Evolutionary conservation across 1,139 yeast genomes (phyloP).

Genomic region (Yamadazyma pseudoaaseri): DNA sequence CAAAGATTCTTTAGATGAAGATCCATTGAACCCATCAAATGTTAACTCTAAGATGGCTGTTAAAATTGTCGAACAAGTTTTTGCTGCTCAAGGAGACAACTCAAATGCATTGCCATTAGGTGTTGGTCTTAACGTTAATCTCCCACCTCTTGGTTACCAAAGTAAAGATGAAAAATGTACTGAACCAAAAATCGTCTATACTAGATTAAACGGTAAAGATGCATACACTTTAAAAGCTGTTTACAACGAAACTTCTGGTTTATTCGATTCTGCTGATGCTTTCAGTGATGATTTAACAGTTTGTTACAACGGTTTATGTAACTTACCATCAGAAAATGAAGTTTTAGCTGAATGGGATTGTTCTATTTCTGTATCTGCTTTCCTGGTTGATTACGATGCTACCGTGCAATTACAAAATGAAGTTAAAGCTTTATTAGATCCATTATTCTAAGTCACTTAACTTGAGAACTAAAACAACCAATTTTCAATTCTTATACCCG

Average conservation of each 20-base stretch:
- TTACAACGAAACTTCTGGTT: constrained; percentile 29
- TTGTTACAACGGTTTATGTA: constrained; percentile 35
- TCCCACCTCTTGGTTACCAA: constrained; percentile 39
- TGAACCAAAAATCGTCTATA: constrained; percentile 32
- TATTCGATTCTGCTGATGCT: constrained; percentile 17
- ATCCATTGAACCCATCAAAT: constrained; percentile 33
- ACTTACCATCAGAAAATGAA: constrained; percentile 35
- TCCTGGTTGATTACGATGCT: constrained; percentile 45
- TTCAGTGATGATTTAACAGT: constrained; percentile 20
- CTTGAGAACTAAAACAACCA: neutral
- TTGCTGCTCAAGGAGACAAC: constrained; percentile 30
- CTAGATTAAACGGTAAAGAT: constrained; percentile 38
- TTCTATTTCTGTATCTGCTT: constrained; percentile 35
- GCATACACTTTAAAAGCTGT: constrained; percentile 28
- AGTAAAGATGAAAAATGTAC: constrained; percentile 27
- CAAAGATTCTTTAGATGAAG: constrained; percentile 35
- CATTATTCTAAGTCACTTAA: constrained; percentile 2
- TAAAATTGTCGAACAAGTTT: constrained; percentile 31
- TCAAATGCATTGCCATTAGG: constrained; percentile 36
- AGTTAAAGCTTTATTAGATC: constrained; percentile 8
- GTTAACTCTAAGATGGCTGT: constrained; percentile 33
- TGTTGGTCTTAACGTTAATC: constrained; percentile 42
- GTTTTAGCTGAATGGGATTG: constrained; percentile 25
- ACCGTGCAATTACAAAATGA: constrained; percentile 25
- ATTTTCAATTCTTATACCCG: too few relatives aligned